Conservation (phyloP, 257 asterid genomes). For the Solanum tarijense region DNA sequence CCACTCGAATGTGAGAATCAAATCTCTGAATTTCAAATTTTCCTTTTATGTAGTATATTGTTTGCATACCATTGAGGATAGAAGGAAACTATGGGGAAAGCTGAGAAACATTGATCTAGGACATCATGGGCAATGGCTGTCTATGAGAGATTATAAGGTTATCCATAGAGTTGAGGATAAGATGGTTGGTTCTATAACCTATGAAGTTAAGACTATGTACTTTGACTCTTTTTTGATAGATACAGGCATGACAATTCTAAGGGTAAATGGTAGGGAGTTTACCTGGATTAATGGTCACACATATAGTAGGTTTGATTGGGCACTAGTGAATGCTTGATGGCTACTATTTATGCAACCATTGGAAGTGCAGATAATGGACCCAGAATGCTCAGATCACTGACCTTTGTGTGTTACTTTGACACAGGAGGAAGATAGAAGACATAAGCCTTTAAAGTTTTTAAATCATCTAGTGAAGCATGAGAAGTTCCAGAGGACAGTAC, state of each 20-base stretch:
- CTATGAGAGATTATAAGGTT: neutral
- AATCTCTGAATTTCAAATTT: neutral
- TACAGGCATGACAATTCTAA: no score
- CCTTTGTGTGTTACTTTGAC: fast-evolving
- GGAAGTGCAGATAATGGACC: neutral
- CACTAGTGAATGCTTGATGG: neutral
- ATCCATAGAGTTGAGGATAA: neutral
- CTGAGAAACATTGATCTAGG: no score
- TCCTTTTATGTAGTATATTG: neutral
- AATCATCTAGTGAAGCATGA: neutral
- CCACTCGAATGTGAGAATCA: neutral
- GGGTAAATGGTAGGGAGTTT: neutral
- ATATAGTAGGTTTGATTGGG: neutral
- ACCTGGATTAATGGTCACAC: neutral
- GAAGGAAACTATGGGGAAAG: neutral
- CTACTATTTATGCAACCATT: no score
- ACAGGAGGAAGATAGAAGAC: no score
- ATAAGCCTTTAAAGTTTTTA: neutral
- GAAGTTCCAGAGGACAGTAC: neutral
- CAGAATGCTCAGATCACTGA: neutral
- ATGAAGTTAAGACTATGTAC: no score
- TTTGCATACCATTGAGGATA: neutral
- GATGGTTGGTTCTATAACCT: neutral
- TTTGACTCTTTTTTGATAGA: no score
- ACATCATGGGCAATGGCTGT: neutral